phyloP scores from a whole-genome alignment of 768 basidiomycete genomes.

The Pholiota microspora region DNA sequence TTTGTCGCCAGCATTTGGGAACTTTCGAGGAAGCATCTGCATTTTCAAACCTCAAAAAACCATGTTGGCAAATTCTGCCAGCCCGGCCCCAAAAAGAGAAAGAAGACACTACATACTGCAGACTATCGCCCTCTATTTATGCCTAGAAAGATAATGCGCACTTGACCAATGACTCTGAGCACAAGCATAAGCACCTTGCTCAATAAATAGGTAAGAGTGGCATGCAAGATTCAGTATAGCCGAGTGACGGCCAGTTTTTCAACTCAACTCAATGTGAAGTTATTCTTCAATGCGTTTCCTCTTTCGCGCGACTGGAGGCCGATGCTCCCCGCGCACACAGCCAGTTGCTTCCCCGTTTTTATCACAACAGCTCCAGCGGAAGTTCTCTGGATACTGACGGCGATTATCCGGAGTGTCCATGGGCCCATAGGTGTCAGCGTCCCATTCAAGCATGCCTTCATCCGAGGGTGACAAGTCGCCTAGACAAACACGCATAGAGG shows the following conservation, averaged over 20 bases:
- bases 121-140: neutral
- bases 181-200: neutral
- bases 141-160: neutral
- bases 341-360: constrained; percentile 32
- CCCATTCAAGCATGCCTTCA: constrained; percentile 1
- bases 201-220: neutral
- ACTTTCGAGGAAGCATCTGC: no score
- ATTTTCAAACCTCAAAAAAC: no score
- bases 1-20: no score
- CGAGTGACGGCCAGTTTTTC: no score
- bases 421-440: constrained; percentile 22
- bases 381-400: constrained; percentile 42
- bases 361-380: constrained; percentile 53
- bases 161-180: no score
- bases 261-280: no score
- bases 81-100: no score
- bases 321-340: constrained; percentile 39
- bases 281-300: constrained; percentile 28
- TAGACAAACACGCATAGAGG: neutral
- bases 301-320: constrained; percentile 28
- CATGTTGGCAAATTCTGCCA: no score
- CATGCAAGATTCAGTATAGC: neutral
- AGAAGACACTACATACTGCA: neutral
- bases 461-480: constrained; percentile 1
- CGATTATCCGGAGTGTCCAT: constrained; percentile 41